These are phyloP conservation scores for Fusarium protoensiforme DNA, from an alignment of 2,329 filamentous ascomycete genomes.

Conservation along the genomic window DNA sequence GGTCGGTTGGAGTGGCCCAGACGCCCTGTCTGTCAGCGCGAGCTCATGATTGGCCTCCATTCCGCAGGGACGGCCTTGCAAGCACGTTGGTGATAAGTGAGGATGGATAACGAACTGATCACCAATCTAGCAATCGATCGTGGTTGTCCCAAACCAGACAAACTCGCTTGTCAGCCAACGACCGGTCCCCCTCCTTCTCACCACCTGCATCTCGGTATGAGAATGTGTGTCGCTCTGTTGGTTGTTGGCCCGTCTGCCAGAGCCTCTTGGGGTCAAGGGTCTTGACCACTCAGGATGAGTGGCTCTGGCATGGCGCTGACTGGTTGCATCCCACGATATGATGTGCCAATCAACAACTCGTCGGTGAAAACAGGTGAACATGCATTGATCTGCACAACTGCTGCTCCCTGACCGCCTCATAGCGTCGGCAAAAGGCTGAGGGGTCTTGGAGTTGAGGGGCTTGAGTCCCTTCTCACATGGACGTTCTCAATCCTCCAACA, in stretches of 20 bases:
- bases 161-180: neutral
- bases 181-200: neutral
- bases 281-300: neutral
- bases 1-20: neutral
- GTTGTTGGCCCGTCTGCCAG: neutral
- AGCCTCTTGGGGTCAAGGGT: neutral
- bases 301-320: neutral
- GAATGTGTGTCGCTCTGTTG: neutral
- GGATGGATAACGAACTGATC: neutral
- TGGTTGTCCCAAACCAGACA: neutral
- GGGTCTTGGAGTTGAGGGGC: neutral
- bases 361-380: neutral
- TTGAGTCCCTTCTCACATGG: neutral
- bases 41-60: neutral
- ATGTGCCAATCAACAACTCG: neutral
- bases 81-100: neutral
- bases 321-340: neutral
- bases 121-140: neutral
- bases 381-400: neutral
- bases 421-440: neutral
- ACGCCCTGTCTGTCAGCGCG: constrained; percentile 2
- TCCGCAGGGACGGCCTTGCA: neutral
- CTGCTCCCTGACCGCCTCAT: neutral
- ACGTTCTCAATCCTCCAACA: neutral
- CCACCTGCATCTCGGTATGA: neutral